Conservation (phyloP, 176 grass and related monocot species). For the Guadua angustifolia region DNA sequence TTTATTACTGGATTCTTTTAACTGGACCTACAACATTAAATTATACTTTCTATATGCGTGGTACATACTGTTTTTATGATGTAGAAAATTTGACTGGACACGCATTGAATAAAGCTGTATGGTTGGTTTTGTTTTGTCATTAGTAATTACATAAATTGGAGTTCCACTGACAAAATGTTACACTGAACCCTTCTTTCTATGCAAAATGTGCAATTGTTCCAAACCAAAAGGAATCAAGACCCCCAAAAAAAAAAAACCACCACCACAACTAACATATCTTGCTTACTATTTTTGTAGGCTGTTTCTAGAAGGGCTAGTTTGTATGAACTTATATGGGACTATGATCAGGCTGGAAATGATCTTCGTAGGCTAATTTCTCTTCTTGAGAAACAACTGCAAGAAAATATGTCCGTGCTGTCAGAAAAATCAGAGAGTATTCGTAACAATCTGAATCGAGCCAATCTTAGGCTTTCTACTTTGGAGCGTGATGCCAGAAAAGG, state of each 20-base stretch:
- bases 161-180: background rate
- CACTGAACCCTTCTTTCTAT: background rate
- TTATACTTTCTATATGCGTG: constrained; percentile 7
- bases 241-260: background rate
- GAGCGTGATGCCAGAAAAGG: constrained; percentile 67
- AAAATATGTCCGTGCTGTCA: constrained; percentile 49
- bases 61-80: background rate
- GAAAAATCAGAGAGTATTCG: constrained; percentile 48
- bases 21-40: constrained; percentile 19
- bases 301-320: constrained; percentile 89
- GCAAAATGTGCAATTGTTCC: background rate
- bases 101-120: constrained; percentile 21
- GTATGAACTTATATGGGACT: constrained; percentile 83
- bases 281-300: constrained; percentile 60
- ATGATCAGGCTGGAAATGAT: constrained; percentile 76
- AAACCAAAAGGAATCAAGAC: constrained; percentile 5
- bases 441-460: constrained; percentile 62
- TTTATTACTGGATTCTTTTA: constrained; percentile 14
- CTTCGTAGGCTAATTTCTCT: constrained; percentile 68
- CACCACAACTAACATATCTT: constrained; percentile 16
- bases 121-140: background rate
- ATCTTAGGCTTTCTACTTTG: constrained; percentile 59
- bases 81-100: constrained; percentile 14
- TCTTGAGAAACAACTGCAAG: constrained; percentile 73
- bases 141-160: constrained; percentile 27